These are phyloP conservation scores for Trypanosoma cruzi DNA, from an alignment of 208 protist species.

Conservation along the genomic window DNA sequence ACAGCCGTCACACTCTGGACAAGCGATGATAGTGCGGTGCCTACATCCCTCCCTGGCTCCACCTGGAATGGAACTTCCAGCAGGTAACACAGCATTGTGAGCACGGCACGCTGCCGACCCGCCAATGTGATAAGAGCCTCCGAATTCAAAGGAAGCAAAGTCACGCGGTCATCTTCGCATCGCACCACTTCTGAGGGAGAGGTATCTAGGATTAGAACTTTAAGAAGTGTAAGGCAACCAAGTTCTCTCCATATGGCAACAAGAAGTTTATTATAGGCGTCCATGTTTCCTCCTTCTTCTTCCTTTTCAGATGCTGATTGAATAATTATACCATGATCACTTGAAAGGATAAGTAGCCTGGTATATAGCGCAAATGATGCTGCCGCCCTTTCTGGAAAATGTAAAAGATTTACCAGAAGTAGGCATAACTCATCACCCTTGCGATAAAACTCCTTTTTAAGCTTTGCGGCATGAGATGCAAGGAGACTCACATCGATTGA, in stretches of 20 bases:
- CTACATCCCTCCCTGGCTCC: neutral
- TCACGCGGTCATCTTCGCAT: constrained; percentile 11
- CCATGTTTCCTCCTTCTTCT: too few species aligned
- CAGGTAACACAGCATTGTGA: constrained; percentile 71
- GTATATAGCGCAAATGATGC: constrained; percentile 31
- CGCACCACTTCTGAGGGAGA: neutral
- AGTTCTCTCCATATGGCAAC: constrained; percentile 54
- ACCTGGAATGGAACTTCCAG: neutral
- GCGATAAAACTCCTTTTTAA: constrained; percentile 40
- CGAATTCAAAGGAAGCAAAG: constrained; percentile 27
- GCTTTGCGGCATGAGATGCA: constrained; percentile 9
- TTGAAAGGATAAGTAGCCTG: constrained; percentile 20
- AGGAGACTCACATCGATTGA: constrained; percentile 39
- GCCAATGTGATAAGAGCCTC: constrained; percentile 28
- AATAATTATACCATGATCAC: neutral
- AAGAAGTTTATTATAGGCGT: constrained; percentile 18
- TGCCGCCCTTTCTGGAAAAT: constrained; percentile 30
- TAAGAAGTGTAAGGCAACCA: constrained; percentile 64
- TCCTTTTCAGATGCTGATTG: neutral
- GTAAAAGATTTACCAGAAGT: constrained; percentile 47
- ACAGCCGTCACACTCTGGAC: neutral
- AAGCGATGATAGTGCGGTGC: constrained; percentile 1
- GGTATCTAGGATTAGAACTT: constrained; percentile 44
- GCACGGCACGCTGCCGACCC: constrained; percentile 32
- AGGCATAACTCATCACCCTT: constrained; percentile 40